Evolutionary conservation across 345 rosid species (phyloP), one percentile per base, ranked within the genome.

Genomic region (Triadica sebifera): DNA sequence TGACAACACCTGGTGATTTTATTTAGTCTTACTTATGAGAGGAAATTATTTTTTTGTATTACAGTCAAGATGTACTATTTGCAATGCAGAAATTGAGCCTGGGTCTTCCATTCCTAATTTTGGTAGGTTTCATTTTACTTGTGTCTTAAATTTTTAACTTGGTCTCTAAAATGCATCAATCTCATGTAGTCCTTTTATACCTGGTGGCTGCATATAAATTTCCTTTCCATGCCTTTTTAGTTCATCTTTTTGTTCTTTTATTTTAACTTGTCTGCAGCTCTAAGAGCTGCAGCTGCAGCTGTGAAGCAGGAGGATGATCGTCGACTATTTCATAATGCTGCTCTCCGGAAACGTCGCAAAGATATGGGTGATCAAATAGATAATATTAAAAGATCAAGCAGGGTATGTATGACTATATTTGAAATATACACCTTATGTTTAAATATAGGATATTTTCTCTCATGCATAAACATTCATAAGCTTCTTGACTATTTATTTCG

Each of bases 201-300:
- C 45, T 12, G n/a, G 57, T 77, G 56, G 74, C 49, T 78, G 29
- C 39, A 43, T 66, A 55, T 65, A n/a, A 1, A 12, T 72, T 67
- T 29, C 6, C 17, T 61, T 66, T 47, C 56, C 41, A 12, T 4
- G 49, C 4, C 58, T 34, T 66, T 12, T 29, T 34, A 37, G 37
- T 39, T 43, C 67, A 22, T 24, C 2, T 22, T 62, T n/a, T 65
- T 49, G 12, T 69, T 71, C 71, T 68, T 46, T 57, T 22, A 72
- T 37, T 66, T 67, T 75, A 51, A 39, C 19, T 61, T 73, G 77
- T 81, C 65, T 62, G 56, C 84, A 95, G 99, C 97, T 73, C 88
- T 95, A 66, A 88, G 99, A 88, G 98, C 99, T 84, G 99, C 97
- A 3, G 98, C 99, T 61, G 85, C 83, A 73, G 91, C 97, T 72